These are phyloP conservation scores for Fusarium duplospermum DNA, from an alignment of 2,329 filamentous ascomycete species.

Conservation along the genomic window DNA sequence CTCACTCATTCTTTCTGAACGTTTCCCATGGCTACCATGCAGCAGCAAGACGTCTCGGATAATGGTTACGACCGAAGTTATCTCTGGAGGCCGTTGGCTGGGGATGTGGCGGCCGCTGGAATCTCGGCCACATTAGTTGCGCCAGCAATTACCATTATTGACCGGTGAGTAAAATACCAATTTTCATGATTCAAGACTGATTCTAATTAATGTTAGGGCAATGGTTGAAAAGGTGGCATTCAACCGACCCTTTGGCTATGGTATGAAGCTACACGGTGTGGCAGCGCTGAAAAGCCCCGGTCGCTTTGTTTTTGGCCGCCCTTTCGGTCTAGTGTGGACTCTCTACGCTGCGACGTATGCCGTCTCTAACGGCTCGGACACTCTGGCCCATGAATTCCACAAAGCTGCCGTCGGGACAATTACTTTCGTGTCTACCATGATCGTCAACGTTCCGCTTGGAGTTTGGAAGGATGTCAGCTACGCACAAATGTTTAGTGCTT, in stretches of 20 bases:
- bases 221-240: conserved; percentile 41
- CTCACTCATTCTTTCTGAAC: neutral
- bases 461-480: conserved; percentile 48
- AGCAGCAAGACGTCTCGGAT: conserved; percentile 26
- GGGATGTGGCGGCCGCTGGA: conserved; percentile 39
- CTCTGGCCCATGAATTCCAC: conserved; percentile 39
- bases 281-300: conserved; percentile 36
- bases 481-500: conserved; percentile 44
- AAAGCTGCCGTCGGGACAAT: conserved; percentile 41
- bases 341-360: conserved; percentile 47
- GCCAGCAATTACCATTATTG: conserved; percentile 45
- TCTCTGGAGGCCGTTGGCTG: conserved; percentile 34
- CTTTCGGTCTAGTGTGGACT: conserved; percentile 46
- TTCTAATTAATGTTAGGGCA: conserved; percentile 18
- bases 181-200: neutral
- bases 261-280: conserved; percentile 22
- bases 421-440: conserved; percentile 44
- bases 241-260: conserved; percentile 27
- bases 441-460: conserved; percentile 48
- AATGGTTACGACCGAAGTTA: neutral
- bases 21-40: conserved; percentile 8
- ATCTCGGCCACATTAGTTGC: conserved; percentile 45
- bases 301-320: conserved; percentile 38
- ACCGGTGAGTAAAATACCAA: conserved; percentile 28
- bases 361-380: conserved; percentile 45